Evolutionary conservation across 352 stramenopile genomes (phyloP).

Genomic region (Globisporangium emineosum): DNA sequence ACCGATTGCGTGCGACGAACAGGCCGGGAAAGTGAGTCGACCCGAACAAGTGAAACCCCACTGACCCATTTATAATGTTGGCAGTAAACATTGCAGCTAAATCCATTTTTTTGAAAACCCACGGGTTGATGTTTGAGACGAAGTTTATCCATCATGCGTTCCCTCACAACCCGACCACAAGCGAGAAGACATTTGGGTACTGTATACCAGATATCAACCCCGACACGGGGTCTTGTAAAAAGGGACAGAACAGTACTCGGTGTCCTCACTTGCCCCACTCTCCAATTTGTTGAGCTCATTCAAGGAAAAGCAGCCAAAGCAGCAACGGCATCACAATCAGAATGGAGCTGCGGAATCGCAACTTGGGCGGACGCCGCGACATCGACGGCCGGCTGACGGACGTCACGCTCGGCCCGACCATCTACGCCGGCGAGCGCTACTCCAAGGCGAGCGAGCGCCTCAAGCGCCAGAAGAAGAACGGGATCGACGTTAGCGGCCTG

Average conservation of each 20-base stretch:
- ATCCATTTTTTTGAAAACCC: background rate
- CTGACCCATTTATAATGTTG: background rate
- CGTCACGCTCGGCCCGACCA: slow-evolving; percentile 66
- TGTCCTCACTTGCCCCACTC: background rate
- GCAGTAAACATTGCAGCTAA: too few relatives aligned
- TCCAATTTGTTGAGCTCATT: background rate
- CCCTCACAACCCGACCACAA: slow-evolving; percentile 6
- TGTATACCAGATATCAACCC: background rate
- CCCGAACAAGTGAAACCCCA: too few relatives aligned
- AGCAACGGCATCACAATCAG: background rate
- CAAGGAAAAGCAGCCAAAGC: background rate
- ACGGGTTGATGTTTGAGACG: background rate
- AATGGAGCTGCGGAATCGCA: slow-evolving; percentile 70
- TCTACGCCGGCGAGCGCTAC: slow-evolving; percentile 82
- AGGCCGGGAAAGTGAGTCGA: too few relatives aligned
- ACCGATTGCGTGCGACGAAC: background rate
- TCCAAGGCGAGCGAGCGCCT: slow-evolving; percentile 81
- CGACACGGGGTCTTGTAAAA: background rate
- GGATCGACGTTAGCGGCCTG: slow-evolving; percentile 35
- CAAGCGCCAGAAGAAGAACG: slow-evolving; percentile 63
- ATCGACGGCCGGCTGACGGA: slow-evolving; percentile 32
- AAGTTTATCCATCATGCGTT: background rate
- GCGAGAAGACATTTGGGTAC: too few relatives aligned
- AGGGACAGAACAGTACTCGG: background rate
- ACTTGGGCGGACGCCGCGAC: slow-evolving; percentile 27